A percentile compares a stretch with the other conserved stretches of the same genome.
These are phyloP conservation scores for Russula griseocarnosa DNA, from an alignment of 768 basidiomycete genomes.

Conservation along the genomic window DNA sequence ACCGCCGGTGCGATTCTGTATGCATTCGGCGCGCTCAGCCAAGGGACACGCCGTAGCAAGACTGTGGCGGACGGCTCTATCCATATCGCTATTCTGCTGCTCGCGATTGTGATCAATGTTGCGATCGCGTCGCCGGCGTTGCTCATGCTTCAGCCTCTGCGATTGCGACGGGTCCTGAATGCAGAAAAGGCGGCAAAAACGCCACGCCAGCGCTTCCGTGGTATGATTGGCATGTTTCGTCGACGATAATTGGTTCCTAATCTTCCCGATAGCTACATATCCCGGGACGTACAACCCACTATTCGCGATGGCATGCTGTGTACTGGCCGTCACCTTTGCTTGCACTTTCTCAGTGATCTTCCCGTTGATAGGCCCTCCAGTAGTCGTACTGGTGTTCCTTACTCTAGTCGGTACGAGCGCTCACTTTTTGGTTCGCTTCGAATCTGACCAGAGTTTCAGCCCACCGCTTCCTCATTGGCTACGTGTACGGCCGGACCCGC, in stretches of 20 bases:
- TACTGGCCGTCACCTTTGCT: slow-evolving; percentile 67
- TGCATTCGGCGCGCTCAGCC: slow-evolving; percentile 55
- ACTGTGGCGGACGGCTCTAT: slow-evolving; percentile 66
- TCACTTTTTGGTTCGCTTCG: neutral
- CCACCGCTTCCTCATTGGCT: slow-evolving; percentile 75
- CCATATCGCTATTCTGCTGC: slow-evolving; percentile 60
- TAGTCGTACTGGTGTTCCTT: slow-evolving; percentile 58
- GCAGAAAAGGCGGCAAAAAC: slow-evolving; percentile 61
- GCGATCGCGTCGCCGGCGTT: slow-evolving; percentile 69
- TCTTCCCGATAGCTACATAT: slow-evolving; percentile 53
- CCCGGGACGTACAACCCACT: slow-evolving; percentile 68
- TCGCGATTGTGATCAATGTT: slow-evolving; percentile 56
- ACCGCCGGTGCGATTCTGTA: slow-evolving; percentile 68
- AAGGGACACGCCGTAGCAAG: slow-evolving; percentile 34
- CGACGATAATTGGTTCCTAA: neutral
- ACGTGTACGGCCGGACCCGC: slow-evolving; percentile 68
- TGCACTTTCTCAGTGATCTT: slow-evolving; percentile 72
- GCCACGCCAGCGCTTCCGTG: slow-evolving; percentile 73
- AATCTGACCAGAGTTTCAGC: slow-evolving; percentile 40
- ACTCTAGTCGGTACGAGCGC: slow-evolving; percentile 56
- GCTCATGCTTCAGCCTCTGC: slow-evolving; percentile 65
- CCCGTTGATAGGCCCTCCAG: slow-evolving; percentile 70
- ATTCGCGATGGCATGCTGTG: slow-evolving; percentile 60
- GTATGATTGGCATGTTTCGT: slow-evolving; percentile 39
- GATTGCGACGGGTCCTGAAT: slow-evolving; percentile 53